Evolutionary conservation across 2,329 filamentous ascomycete genomes (phyloP), one percentile per base, ranked within the genome.

Genomic region (Botrytis paeoniae): DNA sequence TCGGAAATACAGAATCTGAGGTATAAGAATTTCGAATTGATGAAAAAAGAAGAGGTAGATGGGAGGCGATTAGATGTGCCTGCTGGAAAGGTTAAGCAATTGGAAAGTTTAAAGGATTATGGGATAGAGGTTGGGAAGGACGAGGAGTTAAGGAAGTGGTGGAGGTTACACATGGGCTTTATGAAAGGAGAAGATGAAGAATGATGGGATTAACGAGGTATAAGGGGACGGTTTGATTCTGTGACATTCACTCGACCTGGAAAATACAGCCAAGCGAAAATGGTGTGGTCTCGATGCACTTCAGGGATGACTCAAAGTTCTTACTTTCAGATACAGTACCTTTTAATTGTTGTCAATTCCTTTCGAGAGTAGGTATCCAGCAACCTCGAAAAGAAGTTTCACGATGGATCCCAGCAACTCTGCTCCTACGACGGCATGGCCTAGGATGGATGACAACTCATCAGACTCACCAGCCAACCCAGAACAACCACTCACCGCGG

Each of bases 131-230:
- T 80, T 29, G 74, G 74, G 18, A 64, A 68, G 32, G 75, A 78
- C 72, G 37, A 73, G 37, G 73, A 72, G 25, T 62, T 79, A 9
- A 76, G 75, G 64, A 64, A 71, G 32, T 79, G 78, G 78, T 80
- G 79, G 79, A 77, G 78, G 61, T 62, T 78, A 1, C 70, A 74
- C 39, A 80, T 80, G 79, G 78, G 78, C 18, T 79, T 75, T 74
- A 25, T 48, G 29, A 71, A 64, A 32, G 69, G 9, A 6, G 59
- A 39, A 35, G 10, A 45, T 29, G 59, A 54, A 20, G 29, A 14
- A 9, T 62, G 20, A 70, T 20, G 43, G 10, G 4, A 4, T 18
- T 54, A 18, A 41, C 9, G 39, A 43, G 29, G 7, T 32, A n/a
- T 25, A 18, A 25, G 8, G 16, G 10, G 37, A 8, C 61, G n/a